phyloP scores from a whole-genome alignment of 805 yeast species.

The Myxozyma mucilagina region DNA sequence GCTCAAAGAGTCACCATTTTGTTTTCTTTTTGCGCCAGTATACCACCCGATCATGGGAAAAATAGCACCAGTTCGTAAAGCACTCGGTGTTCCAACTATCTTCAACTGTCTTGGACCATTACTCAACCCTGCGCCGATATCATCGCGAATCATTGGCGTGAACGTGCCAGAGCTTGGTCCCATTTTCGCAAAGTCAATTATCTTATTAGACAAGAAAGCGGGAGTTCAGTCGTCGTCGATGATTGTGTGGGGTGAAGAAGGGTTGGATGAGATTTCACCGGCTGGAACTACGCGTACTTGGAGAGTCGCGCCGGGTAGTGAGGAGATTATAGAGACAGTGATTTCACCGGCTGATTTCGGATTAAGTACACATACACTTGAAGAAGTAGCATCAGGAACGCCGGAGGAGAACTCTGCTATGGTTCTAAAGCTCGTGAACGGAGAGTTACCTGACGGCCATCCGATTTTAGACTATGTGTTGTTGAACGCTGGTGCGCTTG shows the following conservation, averaged over 20 bases:
- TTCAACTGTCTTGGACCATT: slow-evolving; percentile 94
- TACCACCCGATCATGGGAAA: slow-evolving; percentile 90
- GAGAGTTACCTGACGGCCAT: slow-evolving; percentile 42
- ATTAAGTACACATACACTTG: slow-evolving; percentile 67
- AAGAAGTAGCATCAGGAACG: slow-evolving; percentile 75
- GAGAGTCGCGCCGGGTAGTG: slow-evolving; percentile 51
- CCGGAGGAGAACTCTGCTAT: slow-evolving; percentile 78
- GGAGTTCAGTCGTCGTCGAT: slow-evolving; percentile 55
- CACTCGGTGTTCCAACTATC: slow-evolving; percentile 85
- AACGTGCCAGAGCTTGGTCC: slow-evolving; percentile 76
- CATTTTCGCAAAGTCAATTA: slow-evolving; percentile 80
- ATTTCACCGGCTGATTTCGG: slow-evolving; percentile 65
- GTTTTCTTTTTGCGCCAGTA: slow-evolving; percentile 86
- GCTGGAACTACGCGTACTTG: slow-evolving; percentile 80
- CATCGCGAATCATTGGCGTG: slow-evolving; percentile 86
- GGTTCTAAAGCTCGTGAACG: slow-evolving; percentile 53
- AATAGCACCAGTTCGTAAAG: slow-evolving; percentile 75
- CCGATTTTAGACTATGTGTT: slow-evolving; percentile 88
- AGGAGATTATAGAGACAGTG: slow-evolving; percentile 32
- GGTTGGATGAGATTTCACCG: slow-evolving; percentile 92
- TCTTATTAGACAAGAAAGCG: slow-evolving; percentile 54
- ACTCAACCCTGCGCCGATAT: slow-evolving; percentile 81
- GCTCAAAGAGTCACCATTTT: slow-evolving; percentile 51
- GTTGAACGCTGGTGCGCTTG: slow-evolving; percentile 84
- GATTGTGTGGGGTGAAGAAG: slow-evolving; percentile 91